Base-by-base conservation (phyloP, 2,329 filamentous ascomycete species). In the Sporothrix pseudoabietina region DNA sequence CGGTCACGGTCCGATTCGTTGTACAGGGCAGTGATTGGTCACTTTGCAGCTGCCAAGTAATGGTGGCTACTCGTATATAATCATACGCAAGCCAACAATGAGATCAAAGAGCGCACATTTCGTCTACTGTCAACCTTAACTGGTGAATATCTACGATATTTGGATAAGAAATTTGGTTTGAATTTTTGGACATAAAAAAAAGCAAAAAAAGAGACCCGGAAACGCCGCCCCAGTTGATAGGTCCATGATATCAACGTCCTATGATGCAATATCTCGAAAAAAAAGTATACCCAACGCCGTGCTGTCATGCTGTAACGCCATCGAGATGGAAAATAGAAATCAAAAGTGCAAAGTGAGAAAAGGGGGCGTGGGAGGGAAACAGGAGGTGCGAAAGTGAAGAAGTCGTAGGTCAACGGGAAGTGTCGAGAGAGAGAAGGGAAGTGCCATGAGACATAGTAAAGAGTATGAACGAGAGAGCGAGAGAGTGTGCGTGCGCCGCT, bases 181-280 rank as follows among this genome's bases (percentile, higher is more conserved):
- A 2, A 16, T 49, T 49, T 19, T 49, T 12, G 44, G 44, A 19
- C 19, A 19, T 19, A 2, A 49, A 16, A 10, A 10, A 49, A 4
- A 49, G 26, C 14, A 49, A 2, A 49, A 19, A 19, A 49, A 12
- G 12, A 30, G 14, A 9, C 3, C 22, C 22, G 5, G 8, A 63
- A 65, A 65, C 59, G 35, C 35, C 59, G 19, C 41, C n/a, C 19
- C n/a, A 44, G 59, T 65, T 65, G 59, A 44, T 44, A 65, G 35
- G 35, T 44, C 19, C n/a, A 65, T 19, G 9, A 65, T 30, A 65
- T 44, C 39, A 47, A 66, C 22, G 22, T 47, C 22, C 39, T 22
- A 66, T 47, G 12, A 66, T 66, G 61, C 61, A n/a, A 47, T 66
- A 4, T 12, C 39, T 22, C 39, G 9, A 66, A 44, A 52, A 52